Conservation (phyloP, 2,329 filamentous ascomycete genomes). For the Diplodia seriata region DNA sequence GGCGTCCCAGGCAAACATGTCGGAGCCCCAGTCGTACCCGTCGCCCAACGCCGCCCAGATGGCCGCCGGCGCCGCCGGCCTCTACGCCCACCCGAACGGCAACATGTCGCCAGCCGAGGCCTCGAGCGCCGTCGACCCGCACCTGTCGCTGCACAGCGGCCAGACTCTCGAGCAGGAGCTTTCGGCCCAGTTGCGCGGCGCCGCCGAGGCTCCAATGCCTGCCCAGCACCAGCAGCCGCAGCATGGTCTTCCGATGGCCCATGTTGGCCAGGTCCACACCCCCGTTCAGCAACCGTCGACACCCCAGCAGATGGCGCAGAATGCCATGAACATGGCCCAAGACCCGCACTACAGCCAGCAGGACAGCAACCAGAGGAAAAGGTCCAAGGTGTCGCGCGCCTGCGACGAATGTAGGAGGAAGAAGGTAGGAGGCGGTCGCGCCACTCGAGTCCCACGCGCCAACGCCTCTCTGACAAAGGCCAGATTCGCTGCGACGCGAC, state of each 20-base stretch:
- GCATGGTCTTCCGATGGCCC: slow-evolving; percentile 39
- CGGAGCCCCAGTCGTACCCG: slow-evolving; percentile 38
- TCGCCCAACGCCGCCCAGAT: slow-evolving; percentile 45
- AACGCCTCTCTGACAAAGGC: neutral
- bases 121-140: slow-evolving; percentile 30
- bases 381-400: slow-evolving; percentile 51
- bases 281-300: slow-evolving; percentile 47
- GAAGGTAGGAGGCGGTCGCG: slow-evolving; percentile 42
- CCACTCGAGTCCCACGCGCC: slow-evolving; percentile 25
- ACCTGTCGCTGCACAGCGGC: slow-evolving; percentile 38
- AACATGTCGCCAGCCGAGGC: slow-evolving; percentile 37
- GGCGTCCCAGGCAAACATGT: slow-evolving; percentile 38
- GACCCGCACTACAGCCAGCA: slow-evolving; percentile 46
- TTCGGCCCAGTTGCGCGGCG: slow-evolving; percentile 44
- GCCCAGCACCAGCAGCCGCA: slow-evolving; percentile 43
- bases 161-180: slow-evolving; percentile 46
- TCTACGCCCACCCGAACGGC: slow-evolving; percentile 47
- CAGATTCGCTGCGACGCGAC: slow-evolving; percentile 52
- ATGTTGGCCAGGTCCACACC: slow-evolving; percentile 46
- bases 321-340: slow-evolving; percentile 46
- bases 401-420: slow-evolving; percentile 52
- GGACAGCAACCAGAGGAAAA: slow-evolving; percentile 45
- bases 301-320: slow-evolving; percentile 49
- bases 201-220: slow-evolving; percentile 42
- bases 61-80: slow-evolving; percentile 41